A percentile compares a stretch with the other conserved stretches of the same genome.
Conservation (phyloP, 306 rosid species). For the Cicer yamashitae region DNA sequence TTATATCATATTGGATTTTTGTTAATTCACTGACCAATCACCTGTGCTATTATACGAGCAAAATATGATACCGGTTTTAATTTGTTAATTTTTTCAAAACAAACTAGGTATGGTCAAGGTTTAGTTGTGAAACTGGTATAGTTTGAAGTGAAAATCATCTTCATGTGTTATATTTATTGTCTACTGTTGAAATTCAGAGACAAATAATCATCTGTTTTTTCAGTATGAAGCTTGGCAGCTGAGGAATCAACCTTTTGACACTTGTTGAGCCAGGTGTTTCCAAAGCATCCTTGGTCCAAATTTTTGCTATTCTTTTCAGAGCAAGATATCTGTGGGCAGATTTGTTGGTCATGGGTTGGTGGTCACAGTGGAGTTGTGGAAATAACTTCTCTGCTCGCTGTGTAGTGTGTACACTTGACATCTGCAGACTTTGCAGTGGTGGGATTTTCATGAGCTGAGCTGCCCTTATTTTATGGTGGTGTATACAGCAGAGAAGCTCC, state of each 20-base stretch:
- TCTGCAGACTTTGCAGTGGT: background rate
- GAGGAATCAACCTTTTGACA: constrained; percentile 8
- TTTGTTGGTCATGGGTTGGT: background rate
- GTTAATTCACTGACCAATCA: constrained; percentile 1
- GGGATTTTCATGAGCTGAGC: constrained; percentile 6
- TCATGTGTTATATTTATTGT: constrained; percentile 21
- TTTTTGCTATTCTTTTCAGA: background rate
- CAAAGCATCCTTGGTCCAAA: background rate
- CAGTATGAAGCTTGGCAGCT: background rate
- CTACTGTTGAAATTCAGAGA: constrained; percentile 29
- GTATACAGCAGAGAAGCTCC: background rate
- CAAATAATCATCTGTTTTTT: constrained; percentile 6
- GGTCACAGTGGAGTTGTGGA: background rate
- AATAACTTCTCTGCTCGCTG: background rate
- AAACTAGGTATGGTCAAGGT: background rate
- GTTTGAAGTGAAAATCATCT: constrained; percentile 4
- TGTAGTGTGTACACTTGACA: background rate
- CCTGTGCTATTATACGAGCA: background rate
- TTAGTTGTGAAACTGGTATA: constrained; percentile 14
- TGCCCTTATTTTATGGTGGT: background rate
- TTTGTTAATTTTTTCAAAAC: background rate
- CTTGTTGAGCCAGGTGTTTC: background rate
- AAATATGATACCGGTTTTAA: background rate
- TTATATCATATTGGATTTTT: constrained; percentile 1
- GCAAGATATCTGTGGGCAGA: background rate